Evolutionary conservation across 306 rosid species (phyloP).

Genomic region (Dryas alaskensis): DNA sequence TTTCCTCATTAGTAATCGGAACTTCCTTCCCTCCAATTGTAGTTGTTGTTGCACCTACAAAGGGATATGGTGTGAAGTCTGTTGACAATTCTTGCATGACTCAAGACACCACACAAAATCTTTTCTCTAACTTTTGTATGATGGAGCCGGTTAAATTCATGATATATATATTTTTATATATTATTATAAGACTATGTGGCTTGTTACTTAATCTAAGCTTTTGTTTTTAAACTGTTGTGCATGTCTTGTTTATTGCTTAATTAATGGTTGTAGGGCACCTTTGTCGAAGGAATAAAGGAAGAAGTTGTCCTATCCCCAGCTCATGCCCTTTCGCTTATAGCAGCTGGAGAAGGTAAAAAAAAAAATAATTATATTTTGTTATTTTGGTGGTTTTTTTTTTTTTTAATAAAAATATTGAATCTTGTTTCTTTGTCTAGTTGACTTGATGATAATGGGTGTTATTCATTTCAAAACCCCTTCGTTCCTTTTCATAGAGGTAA

Average conservation of each 20-base stretch:
- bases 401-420: background rate
- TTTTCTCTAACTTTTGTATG: background rate
- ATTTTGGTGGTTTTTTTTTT: background rate
- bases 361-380: constrained; percentile 15
- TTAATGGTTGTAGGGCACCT: constrained; percentile 70
- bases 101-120: background rate
- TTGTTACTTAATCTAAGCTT: constrained; percentile 15
- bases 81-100: background rate
- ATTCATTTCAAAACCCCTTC: constrained; percentile 17
- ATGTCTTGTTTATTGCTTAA: constrained; percentile 23
- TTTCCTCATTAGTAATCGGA: background rate
- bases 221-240: constrained; percentile 1
- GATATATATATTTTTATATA: background rate
- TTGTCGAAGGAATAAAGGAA: constrained; percentile 96
- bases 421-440: constrained; percentile 18
- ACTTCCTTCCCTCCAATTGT: background rate
- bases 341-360: constrained; percentile 94
- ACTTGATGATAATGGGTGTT: constrained; percentile 22
- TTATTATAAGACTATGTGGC: background rate
- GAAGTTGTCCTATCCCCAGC: constrained; percentile 99
- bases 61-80: background rate
- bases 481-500: background rate
- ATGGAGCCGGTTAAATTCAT: background rate
- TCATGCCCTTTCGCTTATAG: constrained; percentile 95
- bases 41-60: background rate